Conservation (phyloP, 2,329 filamentous ascomycete genomes). For the Ilyonectria sp. region DNA sequence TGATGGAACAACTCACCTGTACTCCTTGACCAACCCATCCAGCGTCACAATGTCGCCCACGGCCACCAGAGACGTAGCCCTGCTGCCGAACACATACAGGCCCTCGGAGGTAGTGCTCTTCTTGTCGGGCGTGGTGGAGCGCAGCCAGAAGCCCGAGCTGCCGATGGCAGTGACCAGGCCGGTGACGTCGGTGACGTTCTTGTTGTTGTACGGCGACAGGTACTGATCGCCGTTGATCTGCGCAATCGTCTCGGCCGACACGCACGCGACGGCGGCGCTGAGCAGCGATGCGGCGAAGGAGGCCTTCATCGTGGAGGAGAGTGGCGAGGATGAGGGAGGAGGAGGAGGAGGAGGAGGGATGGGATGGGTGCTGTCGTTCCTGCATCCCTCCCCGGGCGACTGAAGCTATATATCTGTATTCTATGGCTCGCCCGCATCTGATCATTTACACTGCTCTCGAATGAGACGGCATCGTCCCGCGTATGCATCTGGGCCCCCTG, state of each 20-base stretch:
- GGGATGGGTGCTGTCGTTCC: background rate
- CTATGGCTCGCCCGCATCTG: constrained; percentile 6
- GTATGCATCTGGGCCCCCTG: background rate
- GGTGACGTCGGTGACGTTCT: constrained; percentile 70
- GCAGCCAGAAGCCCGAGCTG: constrained; percentile 74
- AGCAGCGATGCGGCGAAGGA: constrained; percentile 49
- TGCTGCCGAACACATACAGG: constrained; percentile 74
- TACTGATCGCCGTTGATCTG: constrained; percentile 78
- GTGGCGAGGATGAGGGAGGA: background rate
- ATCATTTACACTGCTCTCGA: constrained; percentile 2
- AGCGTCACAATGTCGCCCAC: constrained; percentile 76
- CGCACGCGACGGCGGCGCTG: constrained; percentile 41
- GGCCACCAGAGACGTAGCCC: constrained; percentile 65
- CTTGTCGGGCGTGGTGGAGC: constrained; percentile 70
- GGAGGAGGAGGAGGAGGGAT: background rate
- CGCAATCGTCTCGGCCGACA: constrained; percentile 64
- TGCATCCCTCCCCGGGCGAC: background rate
- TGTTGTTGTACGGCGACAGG: constrained; percentile 72
- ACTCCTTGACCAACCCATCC: constrained; percentile 72
- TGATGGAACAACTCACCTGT: constrained; percentile 55
- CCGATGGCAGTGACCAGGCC: constrained; percentile 77
- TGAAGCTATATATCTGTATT: constrained; percentile 17
- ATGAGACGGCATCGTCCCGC: constrained; percentile 2
- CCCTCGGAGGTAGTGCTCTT: constrained; percentile 74
- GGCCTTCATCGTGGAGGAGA: constrained; percentile 50